A percentile compares a stretch with the other conserved stretches of the same genome.
phyloP scores from a whole-genome alignment of 1,139 yeast genomes.

The Kazachstania sp. region DNA sequence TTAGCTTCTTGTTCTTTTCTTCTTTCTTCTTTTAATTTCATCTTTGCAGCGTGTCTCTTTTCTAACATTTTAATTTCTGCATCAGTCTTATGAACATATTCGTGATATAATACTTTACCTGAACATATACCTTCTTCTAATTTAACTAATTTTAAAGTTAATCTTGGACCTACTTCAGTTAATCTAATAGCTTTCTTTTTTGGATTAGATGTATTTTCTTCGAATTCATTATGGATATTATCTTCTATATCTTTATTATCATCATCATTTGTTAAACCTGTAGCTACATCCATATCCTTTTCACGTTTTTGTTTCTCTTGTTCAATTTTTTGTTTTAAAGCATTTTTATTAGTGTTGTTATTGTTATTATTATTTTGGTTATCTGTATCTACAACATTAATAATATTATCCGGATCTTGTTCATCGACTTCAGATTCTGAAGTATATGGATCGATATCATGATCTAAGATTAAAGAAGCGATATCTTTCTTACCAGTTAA shows the following conservation, averaged over 20 bases:
- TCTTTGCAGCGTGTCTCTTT: conserved; percentile 54
- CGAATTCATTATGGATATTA: neutral
- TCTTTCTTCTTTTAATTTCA: conserved; percentile 60
- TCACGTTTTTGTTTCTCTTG: conserved; percentile 12
- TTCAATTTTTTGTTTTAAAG: conserved; percentile 8
- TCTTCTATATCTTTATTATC: conserved; percentile 19
- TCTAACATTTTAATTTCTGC: conserved; percentile 57
- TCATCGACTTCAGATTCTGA: conserved; percentile 93
- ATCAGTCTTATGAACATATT: conserved; percentile 52
- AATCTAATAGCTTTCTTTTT: conserved; percentile 85
- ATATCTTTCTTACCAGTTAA: conserved; percentile 62
- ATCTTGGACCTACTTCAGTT: conserved; percentile 89
- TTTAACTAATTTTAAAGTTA: conserved; percentile 66
- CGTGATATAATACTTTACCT: conserved; percentile 84
- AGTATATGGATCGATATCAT: conserved; percentile 67
- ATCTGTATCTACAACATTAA: conserved; percentile 49
- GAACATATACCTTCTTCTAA: conserved; percentile 85
- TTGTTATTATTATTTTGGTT: conserved; percentile 9
- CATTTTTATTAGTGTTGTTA: conserved; percentile 9
- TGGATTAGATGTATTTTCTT: conserved; percentile 10
- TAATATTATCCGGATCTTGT: conserved; percentile 79
- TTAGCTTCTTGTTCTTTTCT: conserved; percentile 73
- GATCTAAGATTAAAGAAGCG: conserved; percentile 74
- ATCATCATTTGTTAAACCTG: conserved; percentile 7
- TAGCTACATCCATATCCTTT: conserved; percentile 1